These are phyloP conservation scores for Xylaria nigripes DNA, from an alignment of 495 filamentous ascomycete genomes.

Conservation along the genomic window DNA sequence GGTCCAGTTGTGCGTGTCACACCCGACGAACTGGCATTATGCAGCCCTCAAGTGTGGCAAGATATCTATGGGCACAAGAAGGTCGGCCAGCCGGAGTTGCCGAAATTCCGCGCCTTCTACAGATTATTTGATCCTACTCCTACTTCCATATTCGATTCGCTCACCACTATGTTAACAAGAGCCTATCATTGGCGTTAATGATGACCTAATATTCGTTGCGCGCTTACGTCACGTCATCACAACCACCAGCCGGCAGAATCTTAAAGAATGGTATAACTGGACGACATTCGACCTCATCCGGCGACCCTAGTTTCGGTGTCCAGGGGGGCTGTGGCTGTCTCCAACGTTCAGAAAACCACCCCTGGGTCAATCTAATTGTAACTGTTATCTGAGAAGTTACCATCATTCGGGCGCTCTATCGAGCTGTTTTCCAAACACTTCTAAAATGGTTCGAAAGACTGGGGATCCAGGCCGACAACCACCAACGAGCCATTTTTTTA, in stretches of 20 bases:
- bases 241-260: not conserved
- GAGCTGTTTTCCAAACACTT: conserved; percentile 3
- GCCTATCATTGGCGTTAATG: conserved; percentile 34
- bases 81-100: conserved; percentile 16
- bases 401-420: conserved; percentile 15
- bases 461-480: conserved; percentile 21
- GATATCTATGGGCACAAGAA: conserved; percentile 42
- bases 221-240: conserved; percentile 10
- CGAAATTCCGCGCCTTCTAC: conserved; percentile 13
- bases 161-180: too few species aligned
- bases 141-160: conserved; percentile 8
- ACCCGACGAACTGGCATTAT: conserved; percentile 47
- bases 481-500: conserved; percentile 27
- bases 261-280: conserved; percentile 40
- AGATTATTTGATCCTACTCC: conserved; percentile 1
- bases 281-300: conserved; percentile 57
- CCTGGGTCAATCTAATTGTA: conserved; percentile 43
- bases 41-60: conserved; percentile 38
- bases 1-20: conserved; percentile 41
- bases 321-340: conserved; percentile 43
- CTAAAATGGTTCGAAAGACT: not conserved
- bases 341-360: conserved; percentile 38
- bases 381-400: conserved; percentile 25
- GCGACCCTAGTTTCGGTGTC: conserved; percentile 52
- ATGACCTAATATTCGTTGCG: conserved; percentile 35